These are phyloP conservation scores for Trichoderma breve DNA, from an alignment of 2,329 filamentous ascomycete species.

Conservation along the genomic window DNA sequence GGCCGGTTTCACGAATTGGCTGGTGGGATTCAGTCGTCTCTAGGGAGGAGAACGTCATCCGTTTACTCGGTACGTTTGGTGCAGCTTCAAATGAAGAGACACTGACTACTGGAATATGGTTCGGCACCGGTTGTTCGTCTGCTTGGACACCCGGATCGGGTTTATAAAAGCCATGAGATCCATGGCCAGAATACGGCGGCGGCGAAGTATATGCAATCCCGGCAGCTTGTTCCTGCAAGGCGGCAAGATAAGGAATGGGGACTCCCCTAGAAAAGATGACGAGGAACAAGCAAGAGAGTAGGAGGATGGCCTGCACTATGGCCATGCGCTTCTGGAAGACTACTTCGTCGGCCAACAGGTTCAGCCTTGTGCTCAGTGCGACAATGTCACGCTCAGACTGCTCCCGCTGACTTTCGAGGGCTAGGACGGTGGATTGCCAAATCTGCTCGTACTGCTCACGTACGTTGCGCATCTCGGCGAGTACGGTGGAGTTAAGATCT, in stretches of 20 bases:
- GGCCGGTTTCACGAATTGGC: not conserved
- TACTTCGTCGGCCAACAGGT: slow-evolving; percentile 89
- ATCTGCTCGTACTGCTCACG: slow-evolving; percentile 90
- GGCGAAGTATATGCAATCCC: slow-evolving; percentile 26
- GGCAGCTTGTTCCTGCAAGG: slow-evolving; percentile 31
- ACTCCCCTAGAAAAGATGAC: slow-evolving; percentile 72
- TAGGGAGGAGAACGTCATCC: not conserved
- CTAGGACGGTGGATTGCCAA: slow-evolving; percentile 92
- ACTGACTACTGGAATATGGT: not conserved
- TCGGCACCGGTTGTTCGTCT: not conserved
- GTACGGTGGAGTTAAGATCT: slow-evolving; percentile 81
- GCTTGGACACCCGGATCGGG: not conserved
- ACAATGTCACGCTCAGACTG: slow-evolving; percentile 80
- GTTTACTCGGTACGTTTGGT: not conserved
- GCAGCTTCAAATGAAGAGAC: not conserved
- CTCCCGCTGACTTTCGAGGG: slow-evolving; percentile 84
- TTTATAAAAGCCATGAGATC: slow-evolving; percentile 17
- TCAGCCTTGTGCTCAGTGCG: slow-evolving; percentile 76
- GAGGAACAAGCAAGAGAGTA: slow-evolving; percentile 81
- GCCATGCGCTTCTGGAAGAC: slow-evolving; percentile 86
- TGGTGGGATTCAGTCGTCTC: not conserved
- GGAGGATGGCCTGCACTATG: slow-evolving; percentile 83
- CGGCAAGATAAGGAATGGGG: slow-evolving; percentile 35
- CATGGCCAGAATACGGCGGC: slow-evolving; percentile 22
- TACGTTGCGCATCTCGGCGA: slow-evolving; percentile 74